phyloP scores from a whole-genome alignment of 2,329 filamentous ascomycete genomes.

The Pseudogymnoascus sp. region DNA sequence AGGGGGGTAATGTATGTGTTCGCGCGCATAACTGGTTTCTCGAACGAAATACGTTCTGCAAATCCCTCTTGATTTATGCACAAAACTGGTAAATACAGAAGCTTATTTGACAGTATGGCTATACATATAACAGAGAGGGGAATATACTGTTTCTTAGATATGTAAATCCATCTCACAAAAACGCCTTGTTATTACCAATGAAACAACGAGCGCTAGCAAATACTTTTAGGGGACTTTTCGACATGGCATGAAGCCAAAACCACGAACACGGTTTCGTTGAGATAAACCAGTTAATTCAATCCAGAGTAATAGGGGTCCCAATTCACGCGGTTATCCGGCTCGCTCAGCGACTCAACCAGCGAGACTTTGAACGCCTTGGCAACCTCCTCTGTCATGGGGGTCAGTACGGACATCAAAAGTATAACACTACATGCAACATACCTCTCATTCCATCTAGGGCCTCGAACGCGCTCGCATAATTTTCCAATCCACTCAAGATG shows the following conservation, averaged over 20 bases:
- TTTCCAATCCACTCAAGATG: background rate
- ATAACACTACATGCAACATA: background rate
- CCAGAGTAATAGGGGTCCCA: background rate
- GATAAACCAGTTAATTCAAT: background rate
- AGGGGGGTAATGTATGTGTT: background rate
- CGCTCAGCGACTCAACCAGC: background rate
- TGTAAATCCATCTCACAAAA: background rate
- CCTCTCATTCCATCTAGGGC: conserved; percentile 9
- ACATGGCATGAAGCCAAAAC: background rate
- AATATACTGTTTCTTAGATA: background rate
- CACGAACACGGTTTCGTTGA: background rate
- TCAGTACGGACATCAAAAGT: background rate
- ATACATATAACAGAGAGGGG: background rate
- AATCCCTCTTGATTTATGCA: background rate
- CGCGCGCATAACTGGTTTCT: background rate
- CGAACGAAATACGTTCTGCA: background rate
- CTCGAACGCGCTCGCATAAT: conserved; percentile 1
- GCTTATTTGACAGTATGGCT: background rate
- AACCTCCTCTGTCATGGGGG: background rate
- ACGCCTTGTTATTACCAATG: background rate
- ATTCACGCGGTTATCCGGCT: background rate
- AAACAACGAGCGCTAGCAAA: background rate
- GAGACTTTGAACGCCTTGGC: background rate
- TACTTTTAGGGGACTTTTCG: background rate
- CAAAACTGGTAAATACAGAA: background rate